phyloP scores from a whole-genome alignment of 805 yeast genomes.

The Lipomyces yamadae region DNA sequence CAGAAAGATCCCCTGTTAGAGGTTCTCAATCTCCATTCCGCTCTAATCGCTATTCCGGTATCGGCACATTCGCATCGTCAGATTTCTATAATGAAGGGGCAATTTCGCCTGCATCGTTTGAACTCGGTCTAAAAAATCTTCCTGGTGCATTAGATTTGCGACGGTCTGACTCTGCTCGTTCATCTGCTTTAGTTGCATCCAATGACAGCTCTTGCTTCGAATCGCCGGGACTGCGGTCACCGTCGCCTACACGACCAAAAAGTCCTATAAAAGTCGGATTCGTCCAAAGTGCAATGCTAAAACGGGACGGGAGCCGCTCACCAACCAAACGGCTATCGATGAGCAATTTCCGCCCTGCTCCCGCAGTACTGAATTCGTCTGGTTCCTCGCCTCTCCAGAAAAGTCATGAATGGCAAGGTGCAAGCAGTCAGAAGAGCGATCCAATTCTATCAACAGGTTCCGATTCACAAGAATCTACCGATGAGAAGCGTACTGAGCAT shows the following conservation, averaged over 20 bases:
- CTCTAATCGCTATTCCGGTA: conserved; percentile 29
- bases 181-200: conserved; percentile 17
- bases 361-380: conserved; percentile 22
- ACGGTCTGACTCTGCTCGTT: conserved; percentile 17
- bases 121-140: conserved; percentile 4
- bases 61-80: conserved; percentile 35
- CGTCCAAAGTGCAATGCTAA: conserved; percentile 34
- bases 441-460: not conserved
- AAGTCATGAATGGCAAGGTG: not conserved
- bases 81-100: conserved; percentile 25
- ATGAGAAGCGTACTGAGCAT: not conserved
- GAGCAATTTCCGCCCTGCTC: conserved; percentile 30
- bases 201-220: not conserved
- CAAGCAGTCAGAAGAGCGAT: not conserved
- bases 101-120: conserved; percentile 30
- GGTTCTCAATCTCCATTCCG: conserved; percentile 26
- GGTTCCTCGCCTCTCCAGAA: not conserved
- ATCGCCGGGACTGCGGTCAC: conserved; percentile 17
- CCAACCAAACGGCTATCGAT: conserved; percentile 30
- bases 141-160: conserved; percentile 9
- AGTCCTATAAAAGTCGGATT: conserved; percentile 31
- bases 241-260: conserved; percentile 23
- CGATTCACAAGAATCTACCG: not conserved
- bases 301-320: conserved; percentile 16
- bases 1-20: conserved; percentile 17